Base-by-base conservation (phyloP, 352 stramenopile species). In the Saprolegnia parasitica region DNA sequence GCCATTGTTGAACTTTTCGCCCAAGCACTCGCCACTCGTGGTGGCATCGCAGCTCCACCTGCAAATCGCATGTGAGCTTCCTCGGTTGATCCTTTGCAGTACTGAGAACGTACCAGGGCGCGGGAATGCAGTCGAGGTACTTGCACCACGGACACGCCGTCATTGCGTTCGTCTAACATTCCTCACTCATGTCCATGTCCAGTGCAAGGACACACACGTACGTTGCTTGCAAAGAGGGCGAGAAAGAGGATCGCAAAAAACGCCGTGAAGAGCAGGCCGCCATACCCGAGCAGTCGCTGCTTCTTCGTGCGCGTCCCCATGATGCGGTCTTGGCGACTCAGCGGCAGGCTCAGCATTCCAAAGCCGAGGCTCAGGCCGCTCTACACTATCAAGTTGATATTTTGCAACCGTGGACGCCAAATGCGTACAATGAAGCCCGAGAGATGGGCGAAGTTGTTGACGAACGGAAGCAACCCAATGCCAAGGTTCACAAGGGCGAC, bases 391-490 rank as follows among this genome's bases (percentile, higher is more conserved):
- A n/a, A 35, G 29, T 35, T 49, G 52, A 60, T 15, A 24, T 3
- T 67, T 21, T 10, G 20, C 32, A 62, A n/a, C 23, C 8, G 32
- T 58, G 32, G 23, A 65, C 26, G 4, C 9, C 26, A 61, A 70
- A 6, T 20, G 23, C 29, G 49, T 70, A 70, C 63, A 37, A 88
- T 71, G 37, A 91, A 78, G 18, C 83, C 84, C 55, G 81, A 82
- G 8, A 90, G 67, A 66, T 93, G 84, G 39, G 80, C 84, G 74
- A 90, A 91, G 63, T 93, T 93, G 72, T 93, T 84, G 18, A 91
- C 74, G 70, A 83, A 90, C 9, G 85, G 85, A 47, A 86, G 67
- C 54, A 89, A 84, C 20, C 84, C 84, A 40, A 93, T 67, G 3
- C 80, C 50, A 23, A 78, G 79, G 67, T 93, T 91, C 35, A 89